Percentiles rank a stretch among this genome's conserved stretches.
phyloP scores from a whole-genome alignment of 176 grass and related monocot genomes.

The Avena insularis region DNA sequence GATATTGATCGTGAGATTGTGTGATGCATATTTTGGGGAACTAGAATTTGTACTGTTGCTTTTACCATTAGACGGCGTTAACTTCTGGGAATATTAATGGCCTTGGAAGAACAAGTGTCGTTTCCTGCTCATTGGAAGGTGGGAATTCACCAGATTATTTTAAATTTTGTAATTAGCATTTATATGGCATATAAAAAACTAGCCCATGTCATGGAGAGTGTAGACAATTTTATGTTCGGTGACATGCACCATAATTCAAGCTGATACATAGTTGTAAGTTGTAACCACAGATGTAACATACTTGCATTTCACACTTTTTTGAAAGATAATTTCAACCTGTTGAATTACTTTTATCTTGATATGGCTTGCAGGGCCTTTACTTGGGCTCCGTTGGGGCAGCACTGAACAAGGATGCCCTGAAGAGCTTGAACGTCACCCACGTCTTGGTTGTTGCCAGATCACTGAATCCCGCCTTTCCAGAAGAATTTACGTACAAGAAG shows the following conservation, averaged over 20 bases:
- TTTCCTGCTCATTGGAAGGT: conserved; percentile 15
- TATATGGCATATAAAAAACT: neutral
- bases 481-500: conserved; percentile 87
- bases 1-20: neutral
- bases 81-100: neutral
- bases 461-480: conserved; percentile 66
- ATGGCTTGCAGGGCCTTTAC: conserved; percentile 67
- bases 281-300: neutral
- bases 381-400: conserved; percentile 86
- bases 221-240: neutral
- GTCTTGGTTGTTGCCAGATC: conserved; percentile 79
- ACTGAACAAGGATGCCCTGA: conserved; percentile 71
- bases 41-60: neutral
- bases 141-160: conserved; percentile 15
- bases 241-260: neutral
- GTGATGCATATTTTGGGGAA: conserved; percentile 13
- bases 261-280: neutral
- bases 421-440: conserved; percentile 79
- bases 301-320: neutral
- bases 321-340: neutral
- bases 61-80: neutral
- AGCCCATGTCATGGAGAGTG: neutral
- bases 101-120: neutral
- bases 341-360: conserved; percentile 35
- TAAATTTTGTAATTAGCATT: neutral